Evolutionary conservation across 371 early-diverging fungal genomes (phyloP), one percentile per base, ranked within the genome.

Genomic region (Syncephalastrum contaminatum): DNA sequence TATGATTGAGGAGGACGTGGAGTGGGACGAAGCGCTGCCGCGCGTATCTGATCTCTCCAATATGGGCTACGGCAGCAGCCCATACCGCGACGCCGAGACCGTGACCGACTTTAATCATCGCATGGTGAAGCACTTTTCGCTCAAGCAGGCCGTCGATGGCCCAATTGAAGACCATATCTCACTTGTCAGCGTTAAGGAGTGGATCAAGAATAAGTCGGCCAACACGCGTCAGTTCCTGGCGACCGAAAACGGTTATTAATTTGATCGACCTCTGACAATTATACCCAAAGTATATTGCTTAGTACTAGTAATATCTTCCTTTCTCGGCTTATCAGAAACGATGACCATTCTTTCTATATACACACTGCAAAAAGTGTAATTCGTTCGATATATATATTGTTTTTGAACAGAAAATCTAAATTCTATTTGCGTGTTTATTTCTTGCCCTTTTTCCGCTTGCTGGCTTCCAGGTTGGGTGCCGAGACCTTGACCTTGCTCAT

Each of bases 401-500:
- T 16, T 45, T 20, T 45, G 22, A 48, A 13, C 19, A 48, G 7
- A 19, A 19, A 20, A 8, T 44, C 20, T 44, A 20, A 19, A 19
- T 5, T 20, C 44, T 44, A 44, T 20, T 13, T 44, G 16, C n/a
- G 19, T 56, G 18, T 43, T 48, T 53, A 54, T 59, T 53, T 59
- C 48, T 65, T 65, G 46, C 73, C 73, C 68, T 88, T 86, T 57
- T 84, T 84, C 25, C 72, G 69, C 45, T 85, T 86, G 60, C 81
- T 75, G 0, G 87, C 79, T 54, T 88, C 88, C 21, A 88, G 77
- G 54, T 87, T 86, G 2, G 88, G 86, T 13, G 90, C 88, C 12
- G 85, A 80, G 14, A 96, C 87, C 65, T 93, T 95, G 51, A 86
- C 88, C 69, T 97, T 94, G 58, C 91, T 88, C 65, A 96, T 81